Evolutionary conservation across 2,329 filamentous ascomycete species (phyloP), one percentile per base, ranked within the genome.

Genomic region (Lachnellula cervina): DNA sequence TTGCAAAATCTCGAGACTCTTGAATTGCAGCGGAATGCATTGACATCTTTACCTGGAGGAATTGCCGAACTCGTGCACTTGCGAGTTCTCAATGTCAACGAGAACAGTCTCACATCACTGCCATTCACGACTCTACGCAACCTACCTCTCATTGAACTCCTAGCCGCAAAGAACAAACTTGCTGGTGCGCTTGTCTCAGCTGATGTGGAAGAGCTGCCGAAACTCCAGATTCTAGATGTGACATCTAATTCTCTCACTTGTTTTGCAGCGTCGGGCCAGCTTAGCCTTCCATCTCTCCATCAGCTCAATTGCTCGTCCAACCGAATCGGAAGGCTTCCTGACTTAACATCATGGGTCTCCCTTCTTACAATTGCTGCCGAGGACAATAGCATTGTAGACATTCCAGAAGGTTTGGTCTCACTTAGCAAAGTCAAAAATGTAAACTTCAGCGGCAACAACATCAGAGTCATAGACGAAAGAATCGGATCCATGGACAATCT

Each of bases 391-490:
- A 82, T 99, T 23, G 76, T 80, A 2, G 75, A 79, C 3, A 78
- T 97, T n/a, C 94, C 93, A 0, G 77, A 83, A 32, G 90, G 90
- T 0, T 89, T 97, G 61, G 77, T 80, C 1, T 76, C 75, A 1
- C 78, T 97, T 0, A 72, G 79, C 37, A 85, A 82, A 55, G 72
- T 97, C 14, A 86, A 85, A 49, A 87, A 86, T 54, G 88, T 87
- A 32, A 90, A 97, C 70, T 87, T 97, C 62, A 89, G 88, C 0
- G 85, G 87, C 62, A 99, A 99, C 67, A 84, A 94, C 60, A 83
- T 99, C 48, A 83, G 83, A 2, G 76, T 82, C 13, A 71, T 99
- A 7, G 89, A 94, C 32, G 80, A 89, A 0, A 85, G 84, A 61
- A 82, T 97, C 56, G 88, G 87, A 5, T 76, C 82, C 25, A 96